These are phyloP conservation scores for Persicaria maculosa DNA, from an alignment of 148 eudicot species.

Conservation along the genomic window DNA sequence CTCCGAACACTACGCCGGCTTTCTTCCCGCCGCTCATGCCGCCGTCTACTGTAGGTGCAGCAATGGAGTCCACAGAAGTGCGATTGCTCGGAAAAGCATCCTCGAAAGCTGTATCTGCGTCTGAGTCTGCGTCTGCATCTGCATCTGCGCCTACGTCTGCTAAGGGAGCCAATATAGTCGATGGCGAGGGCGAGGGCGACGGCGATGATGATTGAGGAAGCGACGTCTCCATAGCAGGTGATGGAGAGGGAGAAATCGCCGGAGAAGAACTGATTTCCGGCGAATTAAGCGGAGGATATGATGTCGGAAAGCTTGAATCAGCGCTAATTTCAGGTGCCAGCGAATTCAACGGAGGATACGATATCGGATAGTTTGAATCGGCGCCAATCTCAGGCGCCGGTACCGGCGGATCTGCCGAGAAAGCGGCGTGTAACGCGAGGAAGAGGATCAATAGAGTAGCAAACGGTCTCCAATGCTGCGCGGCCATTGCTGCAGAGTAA, in stretches of 20 bases:
- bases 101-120: not conserved
- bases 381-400: constrained; percentile 16
- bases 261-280: not conserved
- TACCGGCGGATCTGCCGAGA: constrained; percentile 17
- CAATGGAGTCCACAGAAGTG: not conserved
- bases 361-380: not conserved
- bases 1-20: constrained; percentile 35
- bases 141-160: no score
- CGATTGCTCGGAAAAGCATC: not conserved
- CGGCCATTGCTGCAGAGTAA: constrained; percentile 18
- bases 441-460: constrained; percentile 18
- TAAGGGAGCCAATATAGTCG: no score
- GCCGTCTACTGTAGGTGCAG: not conserved
- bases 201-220: not conserved
- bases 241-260: not conserved
- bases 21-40: constrained; percentile 34
- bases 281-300: constrained; percentile 7
- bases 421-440: constrained; percentile 1
- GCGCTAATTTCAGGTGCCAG: constrained; percentile 9
- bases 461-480: not conserved
- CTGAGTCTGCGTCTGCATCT: no score
- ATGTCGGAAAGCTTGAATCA: not conserved
- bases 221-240: constrained; percentile 1
- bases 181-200: not conserved
- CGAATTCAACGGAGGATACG: constrained; percentile 9